phyloP scores from a whole-genome alignment of 352 stramenopile genomes.

The Globisporangium splendens region DNA sequence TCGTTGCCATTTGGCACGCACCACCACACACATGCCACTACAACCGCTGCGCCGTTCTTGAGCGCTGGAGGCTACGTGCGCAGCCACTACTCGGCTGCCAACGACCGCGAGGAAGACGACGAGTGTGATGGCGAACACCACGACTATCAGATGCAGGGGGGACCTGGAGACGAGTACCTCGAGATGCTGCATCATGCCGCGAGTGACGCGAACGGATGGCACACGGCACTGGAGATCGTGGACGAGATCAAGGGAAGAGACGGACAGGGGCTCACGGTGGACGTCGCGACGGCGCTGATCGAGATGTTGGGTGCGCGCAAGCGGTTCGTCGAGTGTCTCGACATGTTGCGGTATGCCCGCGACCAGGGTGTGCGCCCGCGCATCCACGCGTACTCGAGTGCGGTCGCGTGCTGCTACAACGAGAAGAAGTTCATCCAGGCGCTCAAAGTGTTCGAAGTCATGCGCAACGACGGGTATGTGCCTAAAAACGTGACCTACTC shows the following conservation, averaged over 20 bases:
- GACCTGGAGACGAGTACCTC: constrained; percentile 11
- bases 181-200: constrained; percentile 12
- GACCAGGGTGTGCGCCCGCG: constrained; percentile 66
- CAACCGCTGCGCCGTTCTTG: background rate
- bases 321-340: constrained; percentile 50
- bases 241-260: constrained; percentile 31
- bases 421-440: constrained; percentile 60
- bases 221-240: constrained; percentile 52
- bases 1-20: constrained; percentile 4
- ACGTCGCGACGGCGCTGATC: constrained; percentile 61
- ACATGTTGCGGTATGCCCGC: constrained; percentile 60
- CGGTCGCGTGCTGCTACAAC: constrained; percentile 79
- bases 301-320: constrained; percentile 47
- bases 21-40: background rate
- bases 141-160: background rate
- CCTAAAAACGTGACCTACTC: constrained; percentile 81
- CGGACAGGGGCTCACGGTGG: constrained; percentile 32
- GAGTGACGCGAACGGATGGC: constrained; percentile 16
- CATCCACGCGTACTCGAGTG: constrained; percentile 80
- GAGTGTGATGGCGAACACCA: background rate
- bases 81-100: constrained; percentile 10
- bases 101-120: constrained; percentile 9
- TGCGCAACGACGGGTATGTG: constrained; percentile 82
- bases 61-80: background rate
- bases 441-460: constrained; percentile 85